Evolutionary conservation across 192 early-diverging fungal species (phyloP), one percentile per base, ranked within the genome.

Genomic region (Dispira parvispora): DNA sequence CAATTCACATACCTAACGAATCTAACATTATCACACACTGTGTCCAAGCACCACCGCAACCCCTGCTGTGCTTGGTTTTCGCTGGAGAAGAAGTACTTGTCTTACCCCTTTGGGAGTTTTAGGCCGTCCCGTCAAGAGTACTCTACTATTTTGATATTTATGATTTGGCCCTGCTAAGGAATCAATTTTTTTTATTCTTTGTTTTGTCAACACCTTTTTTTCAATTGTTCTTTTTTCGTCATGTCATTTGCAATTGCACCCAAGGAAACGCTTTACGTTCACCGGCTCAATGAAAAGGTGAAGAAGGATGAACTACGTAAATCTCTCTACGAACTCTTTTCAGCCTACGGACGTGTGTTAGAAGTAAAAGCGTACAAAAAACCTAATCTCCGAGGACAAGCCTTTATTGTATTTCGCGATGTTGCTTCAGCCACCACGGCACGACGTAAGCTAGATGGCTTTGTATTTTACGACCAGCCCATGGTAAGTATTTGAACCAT

Each of bases 331-430:
- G 71, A 78, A 50, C 73, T 95, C 28, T 99, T 96, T 69, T 81
- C 89, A 16, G 75, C 87, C 4, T 92, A 91, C 67, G 96, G 94
- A 13, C 74, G 79, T 54, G 78, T 99, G 28, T 65, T 94, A 21
- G 91, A 91, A 69, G 84, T 99, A 21, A 89, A 91, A 11, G 88
- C 91, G 14, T 68, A 80, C 52, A 86, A 88, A 66, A 94, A 86
- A 10, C 64, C 70, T 28, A 86, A 83, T 52, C 85, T 90, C 80
- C 88, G 94, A 32, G 93, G 92, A 18, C 96, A 99, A 73, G 96
- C 96, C 0, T 94, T 91, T 69, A 71, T 99, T 23, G 93, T 85
- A 16, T 96, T 94, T 65, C 71, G 75, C 38, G 87, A 94, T 63
- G 83, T 94, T n/a, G 69, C 88, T 8, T 71, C 79, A 18, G 89